phyloP scores from a whole-genome alignment of 208 protist genomes.

The Lotmaria passim region DNA sequence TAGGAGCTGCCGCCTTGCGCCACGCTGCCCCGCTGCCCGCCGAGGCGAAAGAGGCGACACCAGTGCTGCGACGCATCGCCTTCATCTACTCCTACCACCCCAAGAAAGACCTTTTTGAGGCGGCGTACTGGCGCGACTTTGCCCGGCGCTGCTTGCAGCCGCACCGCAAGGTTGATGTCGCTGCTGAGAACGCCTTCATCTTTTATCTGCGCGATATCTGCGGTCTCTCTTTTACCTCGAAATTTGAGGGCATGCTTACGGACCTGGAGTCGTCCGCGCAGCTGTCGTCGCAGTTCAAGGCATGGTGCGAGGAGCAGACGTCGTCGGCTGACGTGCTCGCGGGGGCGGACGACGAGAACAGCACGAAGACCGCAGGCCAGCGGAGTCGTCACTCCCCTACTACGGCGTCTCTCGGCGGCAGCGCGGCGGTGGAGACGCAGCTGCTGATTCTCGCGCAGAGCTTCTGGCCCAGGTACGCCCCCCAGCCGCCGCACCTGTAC shows the following conservation, averaged over 20 bases:
- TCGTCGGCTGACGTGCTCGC: not conserved
- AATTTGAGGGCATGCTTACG: constrained; percentile 96
- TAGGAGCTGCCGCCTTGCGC: constrained; percentile 24
- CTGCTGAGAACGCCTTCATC: constrained; percentile 93
- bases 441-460: constrained; percentile 91
- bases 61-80: constrained; percentile 52
- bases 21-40: constrained; percentile 25
- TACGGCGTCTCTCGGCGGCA: not conserved
- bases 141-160: constrained; percentile 92
- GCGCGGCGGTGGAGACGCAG: constrained; percentile 56
- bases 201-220: constrained; percentile 93
- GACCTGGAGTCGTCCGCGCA: constrained; percentile 50
- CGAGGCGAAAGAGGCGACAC: constrained; percentile 27
- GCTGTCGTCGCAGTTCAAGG: constrained; percentile 50
- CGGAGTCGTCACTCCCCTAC: too few relatives aligned
- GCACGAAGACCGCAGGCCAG: constrained; percentile 6
- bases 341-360: not conserved
- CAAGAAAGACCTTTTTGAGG: constrained; percentile 96
- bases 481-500: constrained; percentile 38
- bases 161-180: constrained; percentile 68
- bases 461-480: constrained; percentile 87
- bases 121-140: constrained; percentile 96
- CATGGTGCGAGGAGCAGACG: constrained; percentile 33
- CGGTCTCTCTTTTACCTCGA: constrained; percentile 92
- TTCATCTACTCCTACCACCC: constrained; percentile 90